phyloP scores from a whole-genome alignment of 2,329 filamentous ascomycete species.

The Penicillium olsonii region DNA sequence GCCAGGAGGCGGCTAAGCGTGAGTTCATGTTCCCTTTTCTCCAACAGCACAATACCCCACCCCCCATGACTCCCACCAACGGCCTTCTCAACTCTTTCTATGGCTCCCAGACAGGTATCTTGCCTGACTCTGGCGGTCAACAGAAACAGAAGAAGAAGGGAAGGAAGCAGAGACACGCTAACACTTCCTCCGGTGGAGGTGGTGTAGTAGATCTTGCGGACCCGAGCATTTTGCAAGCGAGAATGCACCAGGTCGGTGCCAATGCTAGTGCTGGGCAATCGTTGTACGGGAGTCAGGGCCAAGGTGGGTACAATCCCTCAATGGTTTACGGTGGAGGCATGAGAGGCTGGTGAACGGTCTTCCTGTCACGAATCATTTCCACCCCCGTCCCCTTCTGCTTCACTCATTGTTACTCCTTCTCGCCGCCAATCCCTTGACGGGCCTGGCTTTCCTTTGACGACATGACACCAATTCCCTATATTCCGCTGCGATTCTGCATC shows the following conservation, averaged over 20 bases:
- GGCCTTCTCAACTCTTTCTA: constrained; percentile 90
- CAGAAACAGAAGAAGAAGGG: constrained; percentile 99
- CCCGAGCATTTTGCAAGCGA: constrained; percentile 98
- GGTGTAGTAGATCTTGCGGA: constrained; percentile 99
- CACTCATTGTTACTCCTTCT: constrained; percentile 7
- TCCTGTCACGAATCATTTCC: constrained; percentile 22
- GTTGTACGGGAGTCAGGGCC: constrained; percentile 80
- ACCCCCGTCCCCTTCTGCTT: constrained; percentile 25
- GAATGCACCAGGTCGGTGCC: constrained; percentile 87
- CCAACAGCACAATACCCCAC: constrained; percentile 83
- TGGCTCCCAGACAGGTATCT: constrained; percentile 79
- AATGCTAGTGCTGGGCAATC: constrained; percentile 75
- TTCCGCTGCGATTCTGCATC: constrained; percentile 24
- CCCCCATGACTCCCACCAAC: constrained; percentile 88
- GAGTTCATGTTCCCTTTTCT: constrained; percentile 96
- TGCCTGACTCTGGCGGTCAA: constrained; percentile 76
- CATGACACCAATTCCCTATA: constrained; percentile 33
- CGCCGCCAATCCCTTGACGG: constrained; percentile 27
- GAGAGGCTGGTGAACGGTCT: constrained; percentile 62
- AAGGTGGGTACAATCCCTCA: constrained; percentile 86
- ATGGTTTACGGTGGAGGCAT: constrained; percentile 77
- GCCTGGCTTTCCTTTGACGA: constrained; percentile 26
- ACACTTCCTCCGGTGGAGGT: constrained; percentile 99
- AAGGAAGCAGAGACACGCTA: constrained; percentile 99
- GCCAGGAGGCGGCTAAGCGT: constrained; percentile 91